Conservation (phyloP, 495 filamentous ascomycete species). For the Extremus antarcticus region DNA sequence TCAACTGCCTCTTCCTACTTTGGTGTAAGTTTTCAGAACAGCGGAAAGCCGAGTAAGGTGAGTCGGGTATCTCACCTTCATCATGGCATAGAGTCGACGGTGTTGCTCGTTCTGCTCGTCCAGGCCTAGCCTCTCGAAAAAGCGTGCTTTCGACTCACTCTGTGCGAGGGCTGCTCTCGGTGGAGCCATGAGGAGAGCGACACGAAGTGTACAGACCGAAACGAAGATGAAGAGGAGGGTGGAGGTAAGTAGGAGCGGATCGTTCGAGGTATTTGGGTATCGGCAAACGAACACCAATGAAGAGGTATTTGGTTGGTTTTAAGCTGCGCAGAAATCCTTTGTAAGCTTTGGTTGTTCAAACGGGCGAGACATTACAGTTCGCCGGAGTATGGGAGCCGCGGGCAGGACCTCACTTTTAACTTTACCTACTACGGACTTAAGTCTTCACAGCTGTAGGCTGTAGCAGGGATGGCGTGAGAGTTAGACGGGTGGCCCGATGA, state of each 20-base stretch:
- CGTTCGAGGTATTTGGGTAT: background rate
- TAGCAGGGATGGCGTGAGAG: no score
- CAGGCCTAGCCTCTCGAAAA: conserved; percentile 25
- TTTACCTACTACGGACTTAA: background rate
- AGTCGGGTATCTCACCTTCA: conserved; percentile 21
- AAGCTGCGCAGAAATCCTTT: background rate
- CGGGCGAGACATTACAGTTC: background rate
- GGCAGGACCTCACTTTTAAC: background rate
- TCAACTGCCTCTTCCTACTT: conserved; percentile 26
- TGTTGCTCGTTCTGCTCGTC: conserved; percentile 17
- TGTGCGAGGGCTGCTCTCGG: conserved; percentile 13
- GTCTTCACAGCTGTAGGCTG: background rate
- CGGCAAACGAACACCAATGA: background rate
- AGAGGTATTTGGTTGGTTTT: background rate
- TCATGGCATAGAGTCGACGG: conserved; percentile 20
- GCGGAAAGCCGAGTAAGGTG: background rate
- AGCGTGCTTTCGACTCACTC: conserved; percentile 22
- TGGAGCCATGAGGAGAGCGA: conserved; percentile 11
- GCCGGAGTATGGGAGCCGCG: background rate
- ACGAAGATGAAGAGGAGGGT: no score
- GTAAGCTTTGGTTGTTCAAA: background rate
- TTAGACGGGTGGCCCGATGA: background rate
- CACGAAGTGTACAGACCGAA: no score
- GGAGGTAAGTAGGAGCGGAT: no score
- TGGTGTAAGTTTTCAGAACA: no score